These are phyloP conservation scores for Yarrowia sp. DNA, from an alignment of 805 yeast species.

Conservation along the genomic window DNA sequence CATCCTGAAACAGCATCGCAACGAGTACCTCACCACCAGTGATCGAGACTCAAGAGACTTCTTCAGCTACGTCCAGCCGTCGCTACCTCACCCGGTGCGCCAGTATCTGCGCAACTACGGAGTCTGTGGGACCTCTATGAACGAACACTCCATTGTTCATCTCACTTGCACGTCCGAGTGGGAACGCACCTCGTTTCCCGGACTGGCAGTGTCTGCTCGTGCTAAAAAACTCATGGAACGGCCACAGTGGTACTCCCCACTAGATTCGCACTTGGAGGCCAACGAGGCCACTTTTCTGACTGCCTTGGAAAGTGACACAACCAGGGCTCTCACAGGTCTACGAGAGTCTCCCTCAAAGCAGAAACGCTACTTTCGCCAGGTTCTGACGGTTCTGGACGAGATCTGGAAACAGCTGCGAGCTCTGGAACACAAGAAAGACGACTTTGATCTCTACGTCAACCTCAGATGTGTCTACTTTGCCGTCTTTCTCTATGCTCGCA, in stretches of 20 bases:
- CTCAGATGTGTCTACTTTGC: slow-evolving; percentile 22
- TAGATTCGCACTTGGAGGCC: neutral
- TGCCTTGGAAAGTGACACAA: slow-evolving; percentile 1
- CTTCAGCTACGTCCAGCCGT: slow-evolving; percentile 24
- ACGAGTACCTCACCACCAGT: slow-evolving; percentile 11
- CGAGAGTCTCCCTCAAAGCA: slow-evolving; percentile 4
- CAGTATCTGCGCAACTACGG: slow-evolving; percentile 25
- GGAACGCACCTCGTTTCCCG: slow-evolving; percentile 19
- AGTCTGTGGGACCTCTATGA: slow-evolving; percentile 1
- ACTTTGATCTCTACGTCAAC: slow-evolving; percentile 22
- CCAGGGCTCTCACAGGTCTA: neutral
- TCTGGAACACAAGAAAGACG: neutral
- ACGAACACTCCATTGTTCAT: slow-evolving; percentile 18
- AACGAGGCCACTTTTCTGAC: slow-evolving; percentile 20
- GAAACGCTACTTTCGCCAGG: slow-evolving; percentile 15
- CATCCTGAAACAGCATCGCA: slow-evolving; percentile 22
- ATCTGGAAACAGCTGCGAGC: slow-evolving; percentile 5
- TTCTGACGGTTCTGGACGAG: slow-evolving; percentile 1
- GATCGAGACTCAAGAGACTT: slow-evolving; percentile 26
- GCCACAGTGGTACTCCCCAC: slow-evolving; percentile 9
- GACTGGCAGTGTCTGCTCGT: slow-evolving; percentile 8
- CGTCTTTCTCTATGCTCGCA: slow-evolving; percentile 12
- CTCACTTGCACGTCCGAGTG: slow-evolving; percentile 28
- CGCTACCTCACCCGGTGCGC: slow-evolving; percentile 12
- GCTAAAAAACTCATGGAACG: slow-evolving; percentile 24